Percentiles rank a stretch among this genome's conserved stretches.
Conservation (phyloP, 1,139 yeast species). For the Yarrowia galli region DNA sequence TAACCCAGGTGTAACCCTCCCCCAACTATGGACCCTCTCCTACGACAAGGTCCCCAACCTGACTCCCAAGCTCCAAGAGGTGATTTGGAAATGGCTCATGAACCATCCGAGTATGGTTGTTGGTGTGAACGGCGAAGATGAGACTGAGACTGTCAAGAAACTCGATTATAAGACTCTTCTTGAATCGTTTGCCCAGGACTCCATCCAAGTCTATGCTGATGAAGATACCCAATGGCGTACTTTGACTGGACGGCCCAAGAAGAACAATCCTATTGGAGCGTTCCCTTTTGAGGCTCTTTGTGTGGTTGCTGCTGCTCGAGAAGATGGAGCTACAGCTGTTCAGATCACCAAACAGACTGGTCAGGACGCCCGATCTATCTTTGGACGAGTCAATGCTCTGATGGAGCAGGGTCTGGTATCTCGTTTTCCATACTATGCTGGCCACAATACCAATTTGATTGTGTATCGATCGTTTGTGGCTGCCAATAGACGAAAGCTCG, state of each 20-base stretch:
- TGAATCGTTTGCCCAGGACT: not conserved
- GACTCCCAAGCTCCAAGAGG: conserved; percentile 46
- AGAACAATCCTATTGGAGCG: conserved; percentile 49
- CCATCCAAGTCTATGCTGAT: conserved; percentile 48
- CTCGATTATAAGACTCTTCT: not conserved
- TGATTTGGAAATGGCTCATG: conserved; percentile 49
- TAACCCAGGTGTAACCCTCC: conserved; percentile 46
- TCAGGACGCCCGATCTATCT: conserved; percentile 54
- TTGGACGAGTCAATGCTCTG: conserved; percentile 50
- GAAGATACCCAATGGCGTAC: conserved; percentile 51
- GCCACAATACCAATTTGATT: conserved; percentile 49
- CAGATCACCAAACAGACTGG: conserved; percentile 51
- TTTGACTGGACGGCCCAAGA: conserved; percentile 50
- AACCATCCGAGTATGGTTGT: conserved; percentile 41
- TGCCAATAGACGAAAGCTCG: conserved; percentile 29
- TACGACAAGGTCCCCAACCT: conserved; percentile 43
- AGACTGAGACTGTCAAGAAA: not conserved
- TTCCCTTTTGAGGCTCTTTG: conserved; percentile 51
- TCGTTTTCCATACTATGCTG: conserved; percentile 42
- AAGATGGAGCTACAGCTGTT: conserved; percentile 51
- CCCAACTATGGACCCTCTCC: conserved; percentile 47
- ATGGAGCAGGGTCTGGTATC: conserved; percentile 49
- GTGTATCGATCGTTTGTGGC: conserved; percentile 47
- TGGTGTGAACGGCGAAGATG: conserved; percentile 6
- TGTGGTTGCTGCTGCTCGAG: conserved; percentile 51